These are phyloP conservation scores for Penicillium robsamsonii DNA, from an alignment of 495 filamentous ascomycete genomes.

Conservation along the genomic window DNA sequence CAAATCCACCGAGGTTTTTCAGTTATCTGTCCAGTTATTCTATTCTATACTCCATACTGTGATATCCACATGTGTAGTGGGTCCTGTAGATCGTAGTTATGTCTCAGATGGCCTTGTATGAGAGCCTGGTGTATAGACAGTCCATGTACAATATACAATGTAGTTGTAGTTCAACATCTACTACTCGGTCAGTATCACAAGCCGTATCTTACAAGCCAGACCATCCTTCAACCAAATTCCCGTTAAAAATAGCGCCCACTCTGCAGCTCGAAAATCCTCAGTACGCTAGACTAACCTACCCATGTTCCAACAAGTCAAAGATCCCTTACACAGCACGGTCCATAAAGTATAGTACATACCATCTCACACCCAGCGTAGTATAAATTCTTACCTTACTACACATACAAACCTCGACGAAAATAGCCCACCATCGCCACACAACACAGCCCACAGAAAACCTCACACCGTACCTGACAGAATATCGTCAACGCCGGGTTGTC, in stretches of 20 bases:
- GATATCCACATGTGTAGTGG: neutral
- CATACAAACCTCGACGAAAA: neutral
- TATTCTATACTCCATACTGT: neutral
- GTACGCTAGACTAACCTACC: neutral
- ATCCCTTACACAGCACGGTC: neutral
- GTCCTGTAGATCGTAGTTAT: neutral
- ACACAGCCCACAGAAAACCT: neutral
- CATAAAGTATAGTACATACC: neutral
- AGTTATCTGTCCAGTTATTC: neutral
- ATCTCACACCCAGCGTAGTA: neutral
- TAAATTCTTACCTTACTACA: neutral
- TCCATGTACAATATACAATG: neutral
- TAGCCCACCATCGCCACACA: neutral
- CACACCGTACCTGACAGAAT: slow-evolving; percentile 6
- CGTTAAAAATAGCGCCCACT: neutral
- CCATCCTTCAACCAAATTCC: neutral
- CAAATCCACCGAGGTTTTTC: neutral
- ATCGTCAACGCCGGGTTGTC: neutral
- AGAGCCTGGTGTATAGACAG: neutral
- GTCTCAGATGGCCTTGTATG: neutral
- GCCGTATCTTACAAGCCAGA: neutral
- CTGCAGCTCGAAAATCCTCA: too few relatives aligned
- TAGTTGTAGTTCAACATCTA: neutral
- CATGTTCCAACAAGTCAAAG: neutral
- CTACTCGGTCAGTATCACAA: neutral